A percentile compares a stretch with the other conserved stretches of the same genome.
Conservation (phyloP, 225 moss, liverwort and hornwort species). For the Physcomitrellopsis africana region DNA sequence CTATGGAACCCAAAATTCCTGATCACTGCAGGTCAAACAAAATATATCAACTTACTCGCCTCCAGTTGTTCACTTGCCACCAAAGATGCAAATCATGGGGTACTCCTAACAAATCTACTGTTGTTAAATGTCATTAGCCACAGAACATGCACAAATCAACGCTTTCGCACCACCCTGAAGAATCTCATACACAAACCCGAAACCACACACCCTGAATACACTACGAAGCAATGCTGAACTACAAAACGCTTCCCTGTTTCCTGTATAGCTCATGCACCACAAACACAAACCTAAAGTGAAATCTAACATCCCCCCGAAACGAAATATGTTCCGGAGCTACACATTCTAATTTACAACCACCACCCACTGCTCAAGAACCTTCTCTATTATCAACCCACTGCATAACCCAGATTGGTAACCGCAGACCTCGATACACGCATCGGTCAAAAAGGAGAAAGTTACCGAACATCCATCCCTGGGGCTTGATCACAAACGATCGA, state of each 20-base stretch:
- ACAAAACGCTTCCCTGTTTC: neutral
- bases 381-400: neutral
- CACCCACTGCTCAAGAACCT: neutral
- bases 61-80: slow-evolving; percentile 1
- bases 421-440: neutral
- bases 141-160: neutral
- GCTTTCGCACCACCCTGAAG: neutral
- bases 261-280: neutral
- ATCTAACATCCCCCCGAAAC: neutral
- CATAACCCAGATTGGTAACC: neutral
- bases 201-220: neutral
- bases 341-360: neutral
- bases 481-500: neutral
- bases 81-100: neutral
- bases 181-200: neutral
- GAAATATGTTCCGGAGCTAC: neutral
- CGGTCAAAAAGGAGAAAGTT: too few species aligned
- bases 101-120: neutral
- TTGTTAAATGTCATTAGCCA: neutral
- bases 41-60: neutral
- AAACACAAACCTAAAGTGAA: neutral
- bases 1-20: neutral
- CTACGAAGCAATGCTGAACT: neutral
- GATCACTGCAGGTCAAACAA: slow-evolving; percentile 12
- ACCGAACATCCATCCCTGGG: neutral